Conservation (phyloP, 1,284 basidiomycete genomes). For the Papiliotrema laurentii region DNA sequence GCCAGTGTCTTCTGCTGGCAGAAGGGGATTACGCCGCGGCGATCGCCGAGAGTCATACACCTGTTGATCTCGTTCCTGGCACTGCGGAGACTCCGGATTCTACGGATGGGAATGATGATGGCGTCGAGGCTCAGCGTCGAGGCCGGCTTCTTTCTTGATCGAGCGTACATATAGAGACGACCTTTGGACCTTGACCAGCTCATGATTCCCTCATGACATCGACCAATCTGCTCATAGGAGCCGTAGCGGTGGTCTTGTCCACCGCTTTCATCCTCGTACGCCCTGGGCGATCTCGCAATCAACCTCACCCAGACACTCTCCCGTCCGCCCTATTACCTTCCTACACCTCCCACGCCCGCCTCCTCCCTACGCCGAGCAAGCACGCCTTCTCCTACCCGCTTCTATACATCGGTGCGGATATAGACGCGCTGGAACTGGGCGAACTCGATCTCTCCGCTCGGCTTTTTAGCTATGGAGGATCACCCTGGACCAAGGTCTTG, state of each 20-base stretch:
- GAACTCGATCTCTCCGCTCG: conserved; percentile 51
- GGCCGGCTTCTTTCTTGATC: too few species aligned
- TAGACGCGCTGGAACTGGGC: conserved; percentile 57
- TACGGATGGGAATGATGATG: too few species aligned
- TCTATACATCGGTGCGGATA: conserved; percentile 58
- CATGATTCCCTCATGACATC: neutral
- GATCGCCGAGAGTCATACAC: neutral
- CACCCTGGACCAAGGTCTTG: conserved; percentile 39
- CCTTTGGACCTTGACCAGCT: neutral
- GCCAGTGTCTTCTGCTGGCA: neutral
- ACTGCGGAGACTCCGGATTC: too few species aligned
- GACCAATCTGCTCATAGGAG: neutral
- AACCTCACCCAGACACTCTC: conserved; percentile 4
- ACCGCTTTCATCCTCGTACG: too few species aligned
- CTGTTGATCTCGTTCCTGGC: too few species aligned
- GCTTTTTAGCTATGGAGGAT: conserved; percentile 24
- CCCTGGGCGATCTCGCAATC: too few species aligned
- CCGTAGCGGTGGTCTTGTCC: too few species aligned
- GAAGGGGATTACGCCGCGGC: neutral
- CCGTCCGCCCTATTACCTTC: conserved; percentile 18
- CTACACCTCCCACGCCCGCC: conserved; percentile 18
- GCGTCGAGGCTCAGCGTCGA: too few species aligned
- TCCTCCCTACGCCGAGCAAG: conserved; percentile 14
- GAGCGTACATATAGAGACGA: too few species aligned
- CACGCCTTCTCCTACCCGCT: conserved; percentile 56